A percentile compares a stretch with the other conserved stretches of the same genome.
These are phyloP conservation scores for Zasmidium angulare DNA, from an alignment of 2,329 filamentous ascomycete genomes.

Conservation along the genomic window DNA sequence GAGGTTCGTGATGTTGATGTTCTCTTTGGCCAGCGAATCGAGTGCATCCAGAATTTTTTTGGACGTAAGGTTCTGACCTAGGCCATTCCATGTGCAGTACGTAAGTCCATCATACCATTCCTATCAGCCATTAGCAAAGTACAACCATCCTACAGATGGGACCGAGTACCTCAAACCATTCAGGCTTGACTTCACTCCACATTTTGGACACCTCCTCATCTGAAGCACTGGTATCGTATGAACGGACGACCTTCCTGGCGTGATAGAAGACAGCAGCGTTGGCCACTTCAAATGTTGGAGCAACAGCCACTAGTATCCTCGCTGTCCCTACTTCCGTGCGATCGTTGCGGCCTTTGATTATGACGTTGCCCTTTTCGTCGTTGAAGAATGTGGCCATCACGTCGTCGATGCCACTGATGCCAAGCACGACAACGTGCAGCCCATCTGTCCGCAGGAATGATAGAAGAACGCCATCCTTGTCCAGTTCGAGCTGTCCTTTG, in stretches of 20 bases:
- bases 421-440: slow-evolving; percentile 73
- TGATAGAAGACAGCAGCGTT: slow-evolving; percentile 84
- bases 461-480: slow-evolving; percentile 75
- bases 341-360: slow-evolving; percentile 73
- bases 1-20: slow-evolving; percentile 76
- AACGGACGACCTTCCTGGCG: slow-evolving; percentile 65
- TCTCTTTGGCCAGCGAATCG: slow-evolving; percentile 65
- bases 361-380: slow-evolving; percentile 63
- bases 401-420: slow-evolving; percentile 71
- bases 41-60: slow-evolving; percentile 76
- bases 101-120: slow-evolving; percentile 75
- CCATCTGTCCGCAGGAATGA: slow-evolving; percentile 75
- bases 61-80: slow-evolving; percentile 80
- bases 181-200: slow-evolving; percentile 48
- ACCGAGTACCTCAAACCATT: slow-evolving; percentile 78
- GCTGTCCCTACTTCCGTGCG: slow-evolving; percentile 55
- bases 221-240: slow-evolving; percentile 45
- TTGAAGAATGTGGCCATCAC: slow-evolving; percentile 69
- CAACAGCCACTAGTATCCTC: slow-evolving; percentile 68
- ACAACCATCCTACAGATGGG: background rate
- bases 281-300: slow-evolving; percentile 70
- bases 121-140: background rate
- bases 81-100: slow-evolving; percentile 95
- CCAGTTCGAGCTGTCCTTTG: slow-evolving; percentile 62
- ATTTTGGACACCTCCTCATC: slow-evolving; percentile 48